phyloP scores from a whole-genome alignment of 176 grass and related monocot species.

The Luzula sylvatica region DNA sequence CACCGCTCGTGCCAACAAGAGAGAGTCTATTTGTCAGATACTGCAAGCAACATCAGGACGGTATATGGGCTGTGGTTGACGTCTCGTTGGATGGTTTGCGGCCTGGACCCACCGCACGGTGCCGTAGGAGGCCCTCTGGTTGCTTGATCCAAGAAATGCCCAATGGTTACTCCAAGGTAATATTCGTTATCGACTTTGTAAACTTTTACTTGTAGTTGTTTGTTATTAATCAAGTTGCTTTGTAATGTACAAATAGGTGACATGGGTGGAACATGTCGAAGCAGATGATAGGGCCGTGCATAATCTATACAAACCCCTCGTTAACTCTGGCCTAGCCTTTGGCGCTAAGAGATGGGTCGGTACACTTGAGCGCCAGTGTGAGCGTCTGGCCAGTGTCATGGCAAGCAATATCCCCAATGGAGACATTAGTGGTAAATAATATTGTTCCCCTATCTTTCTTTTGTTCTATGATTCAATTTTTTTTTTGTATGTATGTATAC shows the following conservation, averaged over 20 bases:
- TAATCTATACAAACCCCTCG: slow-evolving; percentile 59
- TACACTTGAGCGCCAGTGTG: slow-evolving; percentile 61
- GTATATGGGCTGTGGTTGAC: slow-evolving; percentile 74
- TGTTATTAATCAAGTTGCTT: too few relatives aligned
- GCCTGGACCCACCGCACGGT: not conserved
- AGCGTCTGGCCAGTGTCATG: slow-evolving; percentile 53
- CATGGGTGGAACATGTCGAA: slow-evolving; percentile 91
- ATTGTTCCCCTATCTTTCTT: not conserved
- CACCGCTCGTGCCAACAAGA: slow-evolving; percentile 60
- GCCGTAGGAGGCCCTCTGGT: slow-evolving; percentile 49
- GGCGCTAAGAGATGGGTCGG: slow-evolving; percentile 67
- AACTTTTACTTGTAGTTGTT: not conserved
- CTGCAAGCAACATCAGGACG: slow-evolving; percentile 72
- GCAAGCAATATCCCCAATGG: slow-evolving; percentile 23
- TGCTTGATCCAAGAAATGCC: slow-evolving; percentile 82
- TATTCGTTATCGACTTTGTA: slow-evolving; percentile 1
- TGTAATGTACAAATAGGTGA: slow-evolving; percentile 21
- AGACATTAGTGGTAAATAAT: slow-evolving; percentile 28
- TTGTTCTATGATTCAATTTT: not conserved
- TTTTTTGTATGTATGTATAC: not conserved
- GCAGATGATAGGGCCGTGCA: slow-evolving; percentile 49
- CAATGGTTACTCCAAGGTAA: slow-evolving; percentile 72
- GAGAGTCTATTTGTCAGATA: slow-evolving; percentile 75
- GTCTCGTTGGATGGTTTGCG: slow-evolving; percentile 61
- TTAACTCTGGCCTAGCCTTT: slow-evolving; percentile 60